A percentile compares a stretch with the other conserved stretches of the same genome.
Conservation (phyloP, 2,329 filamentous ascomycete genomes). For the Arthrobotrys musiformis region DNA sequence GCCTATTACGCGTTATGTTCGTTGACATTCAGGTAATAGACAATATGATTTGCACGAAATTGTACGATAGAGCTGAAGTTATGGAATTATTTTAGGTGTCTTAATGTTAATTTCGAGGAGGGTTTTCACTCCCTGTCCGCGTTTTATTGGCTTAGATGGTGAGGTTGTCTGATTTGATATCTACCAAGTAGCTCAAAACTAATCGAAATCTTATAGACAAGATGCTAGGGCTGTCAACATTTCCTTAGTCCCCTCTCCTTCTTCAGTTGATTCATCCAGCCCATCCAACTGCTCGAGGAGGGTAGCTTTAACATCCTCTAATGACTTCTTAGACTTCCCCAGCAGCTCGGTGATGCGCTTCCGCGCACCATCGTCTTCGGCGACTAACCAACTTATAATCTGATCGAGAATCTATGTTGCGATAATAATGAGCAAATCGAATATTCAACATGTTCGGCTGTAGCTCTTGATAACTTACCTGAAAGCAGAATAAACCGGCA, state of each 20-base stretch:
- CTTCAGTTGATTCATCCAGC: slow-evolving; percentile 68
- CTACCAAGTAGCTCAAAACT: neutral
- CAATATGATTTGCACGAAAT: slow-evolving; percentile 31
- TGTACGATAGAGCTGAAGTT: slow-evolving; percentile 52
- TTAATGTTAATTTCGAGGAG: slow-evolving; percentile 20
- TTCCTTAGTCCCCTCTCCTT: slow-evolving; percentile 69
- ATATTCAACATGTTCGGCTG: neutral
- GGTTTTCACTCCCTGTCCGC: slow-evolving; percentile 8
- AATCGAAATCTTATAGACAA: slow-evolving; percentile 62
- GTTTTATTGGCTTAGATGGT: slow-evolving; percentile 1
- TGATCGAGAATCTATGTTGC: slow-evolving; percentile 74
- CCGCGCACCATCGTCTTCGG: slow-evolving; percentile 83
- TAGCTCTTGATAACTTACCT: slow-evolving; percentile 64
- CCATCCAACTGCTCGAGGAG: slow-evolving; percentile 75
- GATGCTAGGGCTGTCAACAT: slow-evolving; percentile 73
- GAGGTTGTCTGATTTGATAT: slow-evolving; percentile 9
- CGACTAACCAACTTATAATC: slow-evolving; percentile 87
- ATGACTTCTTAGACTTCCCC: slow-evolving; percentile 73
- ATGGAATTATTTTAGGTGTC: slow-evolving; percentile 33
- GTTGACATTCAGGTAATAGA: slow-evolving; percentile 39
- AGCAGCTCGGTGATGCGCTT: slow-evolving; percentile 73
- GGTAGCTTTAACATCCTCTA: slow-evolving; percentile 73
- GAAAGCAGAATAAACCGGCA: slow-evolving; percentile 83
- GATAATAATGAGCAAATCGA: neutral
- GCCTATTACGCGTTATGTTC: slow-evolving; percentile 2